These are phyloP conservation scores for Diaporthe ampelina DNA, from an alignment of 2,329 filamentous ascomycete species.

Conservation along the genomic window DNA sequence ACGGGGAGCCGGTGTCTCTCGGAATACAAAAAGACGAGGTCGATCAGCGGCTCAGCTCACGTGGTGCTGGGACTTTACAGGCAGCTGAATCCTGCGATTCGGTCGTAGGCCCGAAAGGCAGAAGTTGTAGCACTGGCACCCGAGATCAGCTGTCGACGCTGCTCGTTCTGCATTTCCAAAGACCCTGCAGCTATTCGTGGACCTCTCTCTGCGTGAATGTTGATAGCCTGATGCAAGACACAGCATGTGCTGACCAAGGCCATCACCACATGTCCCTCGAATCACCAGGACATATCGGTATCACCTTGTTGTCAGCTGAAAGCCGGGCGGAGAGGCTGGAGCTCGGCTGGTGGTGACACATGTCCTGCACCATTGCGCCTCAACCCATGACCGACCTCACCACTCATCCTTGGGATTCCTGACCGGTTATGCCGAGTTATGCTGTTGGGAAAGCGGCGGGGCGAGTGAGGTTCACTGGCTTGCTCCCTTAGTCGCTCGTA, in stretches of 20 bases:
- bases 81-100: background rate
- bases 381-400: background rate
- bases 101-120: background rate
- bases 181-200: too few species aligned
- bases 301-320: background rate
- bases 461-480: background rate
- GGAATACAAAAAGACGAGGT: background rate
- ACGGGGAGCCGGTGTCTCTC: background rate
- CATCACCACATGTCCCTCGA: background rate
- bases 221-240: background rate
- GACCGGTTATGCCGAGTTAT: background rate
- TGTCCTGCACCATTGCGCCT: background rate
- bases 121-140: background rate
- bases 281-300: background rate
- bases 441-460: background rate
- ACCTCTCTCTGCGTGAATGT: background rate
- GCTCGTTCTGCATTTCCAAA: background rate
- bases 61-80: background rate
- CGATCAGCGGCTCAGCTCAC: conserved; percentile 7
- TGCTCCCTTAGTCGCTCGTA: too few species aligned
- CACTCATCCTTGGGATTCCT: background rate
- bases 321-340: background rate
- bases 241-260: background rate
- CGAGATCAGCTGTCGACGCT: background rate
- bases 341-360: background rate